phyloP scores from a whole-genome alignment of 2,329 filamentous ascomycete genomes.

The Monilinia aucupariae region DNA sequence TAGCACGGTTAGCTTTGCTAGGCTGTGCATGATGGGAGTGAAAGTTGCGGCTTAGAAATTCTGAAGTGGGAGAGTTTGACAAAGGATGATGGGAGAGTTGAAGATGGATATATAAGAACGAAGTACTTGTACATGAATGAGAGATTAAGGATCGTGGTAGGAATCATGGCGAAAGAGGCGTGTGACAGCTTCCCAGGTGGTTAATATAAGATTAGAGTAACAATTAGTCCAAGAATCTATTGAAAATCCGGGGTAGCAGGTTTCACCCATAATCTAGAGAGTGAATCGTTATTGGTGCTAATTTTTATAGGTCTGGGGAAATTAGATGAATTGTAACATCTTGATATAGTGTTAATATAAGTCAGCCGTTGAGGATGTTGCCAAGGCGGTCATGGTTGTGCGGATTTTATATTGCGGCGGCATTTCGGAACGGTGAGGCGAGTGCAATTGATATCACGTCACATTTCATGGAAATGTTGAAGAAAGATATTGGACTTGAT shows the following conservation, averaged over 20 bases:
- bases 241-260: constrained; percentile 4
- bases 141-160: too few relatives aligned
- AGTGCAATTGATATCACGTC: neutral
- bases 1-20: neutral
- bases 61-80: neutral
- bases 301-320: neutral
- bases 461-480: neutral
- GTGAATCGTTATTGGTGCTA: neutral
- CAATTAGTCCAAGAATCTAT: neutral
- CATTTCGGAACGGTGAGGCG: constrained; percentile 9
- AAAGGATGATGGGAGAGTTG: neutral
- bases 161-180: neutral
- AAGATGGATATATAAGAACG: neutral
- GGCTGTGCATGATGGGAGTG: neutral
- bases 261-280: neutral
- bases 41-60: neutral
- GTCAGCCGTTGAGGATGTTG: neutral
- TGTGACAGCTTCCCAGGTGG: neutral
- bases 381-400: constrained; percentile 5
- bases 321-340: neutral
- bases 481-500: neutral
- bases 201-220: neutral
- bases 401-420: neutral
- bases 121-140: neutral
- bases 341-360: neutral